A percentile compares a stretch with the other conserved stretches of the same genome.
These are phyloP conservation scores for Metarhizium sp. DNA, from an alignment of 2,329 filamentous ascomycete genomes.

Conservation along the genomic window DNA sequence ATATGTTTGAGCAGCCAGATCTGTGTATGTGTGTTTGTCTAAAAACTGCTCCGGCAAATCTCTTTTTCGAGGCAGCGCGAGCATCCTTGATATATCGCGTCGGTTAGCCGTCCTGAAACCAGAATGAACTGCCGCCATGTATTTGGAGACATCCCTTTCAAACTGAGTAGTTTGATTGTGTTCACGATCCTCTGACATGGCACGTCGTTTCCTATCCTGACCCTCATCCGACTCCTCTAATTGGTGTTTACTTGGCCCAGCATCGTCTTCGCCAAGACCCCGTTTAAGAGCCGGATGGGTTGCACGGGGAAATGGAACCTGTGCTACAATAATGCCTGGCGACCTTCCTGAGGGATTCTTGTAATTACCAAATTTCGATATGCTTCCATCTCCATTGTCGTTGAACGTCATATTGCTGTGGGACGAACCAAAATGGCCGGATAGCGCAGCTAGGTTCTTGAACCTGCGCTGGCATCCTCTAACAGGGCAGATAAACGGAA, in stretches of 20 bases:
- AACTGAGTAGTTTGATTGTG: too few relatives aligned
- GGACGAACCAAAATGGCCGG: constrained; percentile 16
- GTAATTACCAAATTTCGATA: constrained; percentile 20
- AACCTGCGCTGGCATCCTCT: constrained; percentile 25
- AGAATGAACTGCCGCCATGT: not conserved
- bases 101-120: constrained; percentile 4
- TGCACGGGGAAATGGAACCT: constrained; percentile 11
- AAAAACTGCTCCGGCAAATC: constrained; percentile 18
- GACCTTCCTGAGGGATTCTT: constrained; percentile 12
- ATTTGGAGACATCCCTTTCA: too few relatives aligned
- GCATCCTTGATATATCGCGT: constrained; percentile 16
- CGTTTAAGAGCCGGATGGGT: constrained; percentile 5
- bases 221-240: not conserved
- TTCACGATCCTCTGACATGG: not conserved
- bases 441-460: constrained; percentile 11
- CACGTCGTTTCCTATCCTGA: not conserved
- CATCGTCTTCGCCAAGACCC: not conserved
- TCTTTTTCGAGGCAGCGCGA: constrained; percentile 13
- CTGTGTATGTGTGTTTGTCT: constrained; percentile 9
- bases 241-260: not conserved
- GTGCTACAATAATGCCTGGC: constrained; percentile 20
- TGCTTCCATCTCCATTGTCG: constrained; percentile 31
- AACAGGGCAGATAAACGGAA: constrained; percentile 27
- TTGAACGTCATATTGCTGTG: constrained; percentile 22
- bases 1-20: constrained; percentile 15